These are phyloP conservation scores for Dictyostelium capitatum DNA, from an alignment of 78 protist species.

Conservation along the genomic window DNA sequence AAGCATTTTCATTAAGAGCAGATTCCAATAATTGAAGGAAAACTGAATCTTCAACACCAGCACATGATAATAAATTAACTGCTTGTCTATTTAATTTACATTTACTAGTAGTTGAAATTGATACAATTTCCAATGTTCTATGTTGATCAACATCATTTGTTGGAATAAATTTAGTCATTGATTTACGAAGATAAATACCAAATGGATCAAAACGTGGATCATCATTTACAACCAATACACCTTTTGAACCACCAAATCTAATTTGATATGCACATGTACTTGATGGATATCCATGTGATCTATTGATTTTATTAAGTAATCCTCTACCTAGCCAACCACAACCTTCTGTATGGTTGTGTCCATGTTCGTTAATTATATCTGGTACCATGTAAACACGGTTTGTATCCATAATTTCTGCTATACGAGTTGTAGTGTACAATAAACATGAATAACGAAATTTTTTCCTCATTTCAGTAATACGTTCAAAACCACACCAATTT, in stretches of 20 bases:
- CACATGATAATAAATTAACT: conserved; percentile 16
- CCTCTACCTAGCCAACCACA: conserved; percentile 31
- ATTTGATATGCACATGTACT: conserved; percentile 53
- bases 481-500: not conserved
- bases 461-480: not conserved
- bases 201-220: not conserved
- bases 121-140: conserved; percentile 51
- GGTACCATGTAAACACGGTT: not conserved
- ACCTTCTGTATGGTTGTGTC: conserved; percentile 46
- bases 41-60: conserved; percentile 49
- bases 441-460: not conserved
- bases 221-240: conserved; percentile 57
- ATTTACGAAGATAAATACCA: conserved; percentile 1
- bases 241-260: conserved; percentile 81
- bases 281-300: not conserved
- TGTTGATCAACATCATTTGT: not conserved
- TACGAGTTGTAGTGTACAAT: conserved; percentile 15
- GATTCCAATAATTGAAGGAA: not conserved
- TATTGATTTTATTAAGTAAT: not conserved
- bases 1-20: not conserved
- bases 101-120: not conserved
- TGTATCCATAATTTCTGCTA: not conserved
- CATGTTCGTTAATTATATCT: not conserved
- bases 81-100: conserved; percentile 67
- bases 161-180: conserved; percentile 44